Conservation (phyloP, 1,284 basidiomycete species). For the Boletus semigastroideus region DNA sequence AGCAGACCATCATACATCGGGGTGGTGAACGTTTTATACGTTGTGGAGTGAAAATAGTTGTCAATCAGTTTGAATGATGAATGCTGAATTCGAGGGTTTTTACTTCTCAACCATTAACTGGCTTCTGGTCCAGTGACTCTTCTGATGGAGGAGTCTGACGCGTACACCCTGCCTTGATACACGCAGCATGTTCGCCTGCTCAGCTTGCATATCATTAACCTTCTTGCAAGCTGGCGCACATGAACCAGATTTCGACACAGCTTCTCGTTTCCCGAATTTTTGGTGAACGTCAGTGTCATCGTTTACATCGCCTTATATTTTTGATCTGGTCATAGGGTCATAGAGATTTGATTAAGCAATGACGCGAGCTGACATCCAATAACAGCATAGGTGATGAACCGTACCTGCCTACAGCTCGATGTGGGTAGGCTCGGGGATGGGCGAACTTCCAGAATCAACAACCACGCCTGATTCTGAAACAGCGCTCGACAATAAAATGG, state of each 20-base stretch:
- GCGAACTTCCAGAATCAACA: slow-evolving; percentile 1
- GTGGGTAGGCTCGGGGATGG: slow-evolving; percentile 6
- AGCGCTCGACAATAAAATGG: background rate
- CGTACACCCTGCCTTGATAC: background rate
- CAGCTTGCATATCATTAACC: background rate
- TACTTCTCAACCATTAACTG: too few species aligned
- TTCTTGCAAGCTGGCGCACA: too few species aligned
- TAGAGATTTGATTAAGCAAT: background rate
- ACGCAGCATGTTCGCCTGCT: background rate
- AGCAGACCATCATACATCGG: too few species aligned
- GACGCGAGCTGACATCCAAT: background rate
- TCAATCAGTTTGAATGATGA: too few species aligned
- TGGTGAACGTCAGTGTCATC: background rate
- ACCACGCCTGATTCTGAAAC: background rate
- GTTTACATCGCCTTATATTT: background rate
- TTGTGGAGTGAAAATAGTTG: too few species aligned
- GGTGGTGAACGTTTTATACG: too few species aligned
- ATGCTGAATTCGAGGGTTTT: too few species aligned
- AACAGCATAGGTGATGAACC: background rate
- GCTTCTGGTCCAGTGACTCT: too few species aligned
- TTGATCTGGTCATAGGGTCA: background rate
- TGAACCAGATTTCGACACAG: too few species aligned
- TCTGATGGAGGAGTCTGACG: too few species aligned
- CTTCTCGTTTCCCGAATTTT: too few species aligned
- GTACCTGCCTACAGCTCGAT: slow-evolving; percentile 21